Evolutionary conservation across 768 basidiomycete species (phyloP).

Genomic region (Lentinula edodes): DNA sequence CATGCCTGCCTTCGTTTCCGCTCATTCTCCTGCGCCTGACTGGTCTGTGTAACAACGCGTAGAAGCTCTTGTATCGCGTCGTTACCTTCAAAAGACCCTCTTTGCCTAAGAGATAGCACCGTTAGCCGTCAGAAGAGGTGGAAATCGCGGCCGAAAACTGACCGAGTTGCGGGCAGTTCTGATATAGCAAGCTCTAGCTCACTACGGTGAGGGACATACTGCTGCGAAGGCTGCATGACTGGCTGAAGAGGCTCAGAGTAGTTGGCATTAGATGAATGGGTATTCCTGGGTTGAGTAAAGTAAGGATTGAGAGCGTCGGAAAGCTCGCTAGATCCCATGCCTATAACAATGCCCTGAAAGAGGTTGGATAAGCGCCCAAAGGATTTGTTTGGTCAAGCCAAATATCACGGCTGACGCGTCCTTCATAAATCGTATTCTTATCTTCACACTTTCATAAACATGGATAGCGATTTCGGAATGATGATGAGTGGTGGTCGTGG

Average conservation of each 20-base stretch:
- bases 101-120: slow-evolving; percentile 7
- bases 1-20: slow-evolving; percentile 53
- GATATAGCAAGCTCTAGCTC: slow-evolving; percentile 61
- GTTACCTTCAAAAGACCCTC: slow-evolving; percentile 28
- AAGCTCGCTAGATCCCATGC: slow-evolving; percentile 50
- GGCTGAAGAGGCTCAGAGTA: slow-evolving; percentile 20
- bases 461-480: slow-evolving; percentile 50
- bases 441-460: slow-evolving; percentile 17
- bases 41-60: slow-evolving; percentile 50
- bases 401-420: slow-evolving; percentile 35
- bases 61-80: slow-evolving; percentile 56
- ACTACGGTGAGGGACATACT: slow-evolving; percentile 51
- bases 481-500: slow-evolving; percentile 36
- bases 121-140: background rate
- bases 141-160: slow-evolving; percentile 13
- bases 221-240: slow-evolving; percentile 25
- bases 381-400: slow-evolving; percentile 3
- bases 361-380: background rate
- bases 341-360: background rate
- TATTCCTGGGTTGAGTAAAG: slow-evolving; percentile 29
- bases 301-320: slow-evolving; percentile 76
- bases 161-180: slow-evolving; percentile 36
- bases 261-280: slow-evolving; percentile 4
- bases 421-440: slow-evolving; percentile 13
- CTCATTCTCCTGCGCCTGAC: slow-evolving; percentile 58